These are phyloP conservation scores for Ganoderma lingzhi DNA, from an alignment of 1,284 basidiomycete species.

Conservation along the genomic window DNA sequence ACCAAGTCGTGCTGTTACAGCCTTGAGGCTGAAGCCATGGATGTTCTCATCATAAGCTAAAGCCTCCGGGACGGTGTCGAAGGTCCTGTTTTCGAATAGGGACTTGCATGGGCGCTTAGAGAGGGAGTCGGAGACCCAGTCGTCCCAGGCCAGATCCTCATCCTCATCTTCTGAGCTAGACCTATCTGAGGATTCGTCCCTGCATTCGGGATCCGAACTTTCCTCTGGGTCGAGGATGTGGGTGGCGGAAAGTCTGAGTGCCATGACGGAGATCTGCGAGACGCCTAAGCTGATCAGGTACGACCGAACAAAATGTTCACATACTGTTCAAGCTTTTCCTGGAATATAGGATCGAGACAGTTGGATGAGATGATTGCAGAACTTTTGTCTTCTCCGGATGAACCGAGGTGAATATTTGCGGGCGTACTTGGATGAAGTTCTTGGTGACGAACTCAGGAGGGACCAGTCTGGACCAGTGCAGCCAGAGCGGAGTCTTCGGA, in stretches of 20 bases:
- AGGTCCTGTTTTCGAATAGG: slow-evolving; percentile 79
- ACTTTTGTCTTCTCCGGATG: neutral
- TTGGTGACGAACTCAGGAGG: neutral
- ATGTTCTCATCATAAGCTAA: slow-evolving; percentile 69
- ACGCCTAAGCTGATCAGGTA: slow-evolving; percentile 7
- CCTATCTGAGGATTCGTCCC: slow-evolving; percentile 8
- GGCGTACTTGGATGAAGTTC: neutral
- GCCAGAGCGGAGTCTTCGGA: slow-evolving; percentile 1
- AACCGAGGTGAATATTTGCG: neutral
- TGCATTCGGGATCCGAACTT: slow-evolving; percentile 11
- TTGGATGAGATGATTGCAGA: neutral
- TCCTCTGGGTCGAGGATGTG: slow-evolving; percentile 17
- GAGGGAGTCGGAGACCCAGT: slow-evolving; percentile 79
- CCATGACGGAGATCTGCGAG: slow-evolving; percentile 18
- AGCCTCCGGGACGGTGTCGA: slow-evolving; percentile 69
- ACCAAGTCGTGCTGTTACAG: slow-evolving; percentile 60
- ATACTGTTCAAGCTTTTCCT: neutral
- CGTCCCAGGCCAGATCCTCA: slow-evolving; percentile 75
- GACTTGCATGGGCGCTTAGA: slow-evolving; percentile 68
- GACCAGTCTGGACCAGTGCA: neutral
- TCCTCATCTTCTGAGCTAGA: slow-evolving; percentile 51
- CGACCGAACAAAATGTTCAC: neutral
- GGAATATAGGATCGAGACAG: neutral
- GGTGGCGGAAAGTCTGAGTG: slow-evolving; percentile 24
- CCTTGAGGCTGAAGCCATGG: slow-evolving; percentile 72